Evolutionary conservation across 1,284 basidiomycete species (phyloP).

Genomic region (Melampsora larici-populina): DNA sequence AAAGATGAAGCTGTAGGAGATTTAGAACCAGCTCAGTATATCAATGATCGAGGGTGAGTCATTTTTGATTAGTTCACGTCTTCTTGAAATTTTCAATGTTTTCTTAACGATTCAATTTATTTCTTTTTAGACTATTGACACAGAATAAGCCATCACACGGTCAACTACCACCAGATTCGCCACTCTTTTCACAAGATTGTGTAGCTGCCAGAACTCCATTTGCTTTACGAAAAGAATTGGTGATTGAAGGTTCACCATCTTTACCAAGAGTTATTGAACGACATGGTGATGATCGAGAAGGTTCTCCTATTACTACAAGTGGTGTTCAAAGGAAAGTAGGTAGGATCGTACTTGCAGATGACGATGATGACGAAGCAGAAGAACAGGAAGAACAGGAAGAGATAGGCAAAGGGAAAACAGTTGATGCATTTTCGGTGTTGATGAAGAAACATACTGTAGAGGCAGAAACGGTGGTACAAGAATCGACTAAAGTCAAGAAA

Average conservation of each 20-base stretch:
- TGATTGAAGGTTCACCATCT: no score
- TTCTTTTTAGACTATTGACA: constrained; percentile 24
- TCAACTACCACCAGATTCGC: constrained; percentile 32
- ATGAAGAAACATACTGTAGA: not conserved
- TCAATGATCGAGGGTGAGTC: constrained; percentile 43
- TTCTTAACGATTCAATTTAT: not conserved
- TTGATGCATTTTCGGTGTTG: not conserved
- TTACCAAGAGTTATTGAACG: not conserved
- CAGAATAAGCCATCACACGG: constrained; percentile 26
- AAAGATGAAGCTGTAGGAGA: constrained; percentile 20
- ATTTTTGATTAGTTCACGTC: not conserved
- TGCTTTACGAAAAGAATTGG: constrained; percentile 25
- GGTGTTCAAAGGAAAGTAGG: not conserved
- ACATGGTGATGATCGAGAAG: not conserved
- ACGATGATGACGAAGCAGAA: not conserved
- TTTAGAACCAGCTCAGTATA: constrained; percentile 29
- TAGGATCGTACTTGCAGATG: no score
- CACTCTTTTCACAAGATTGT: constrained; percentile 36
- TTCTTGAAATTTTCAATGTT: not conserved
- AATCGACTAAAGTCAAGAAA: constrained; percentile 19
- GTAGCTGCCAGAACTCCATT: constrained; percentile 33
- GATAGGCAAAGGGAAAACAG: no score
- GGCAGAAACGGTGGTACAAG: not conserved
- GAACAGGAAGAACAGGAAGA: constrained; percentile 9
- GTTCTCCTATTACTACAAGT: not conserved